phyloP scores from a whole-genome alignment of 768 basidiomycete species.

The Russula sp. region DNA sequence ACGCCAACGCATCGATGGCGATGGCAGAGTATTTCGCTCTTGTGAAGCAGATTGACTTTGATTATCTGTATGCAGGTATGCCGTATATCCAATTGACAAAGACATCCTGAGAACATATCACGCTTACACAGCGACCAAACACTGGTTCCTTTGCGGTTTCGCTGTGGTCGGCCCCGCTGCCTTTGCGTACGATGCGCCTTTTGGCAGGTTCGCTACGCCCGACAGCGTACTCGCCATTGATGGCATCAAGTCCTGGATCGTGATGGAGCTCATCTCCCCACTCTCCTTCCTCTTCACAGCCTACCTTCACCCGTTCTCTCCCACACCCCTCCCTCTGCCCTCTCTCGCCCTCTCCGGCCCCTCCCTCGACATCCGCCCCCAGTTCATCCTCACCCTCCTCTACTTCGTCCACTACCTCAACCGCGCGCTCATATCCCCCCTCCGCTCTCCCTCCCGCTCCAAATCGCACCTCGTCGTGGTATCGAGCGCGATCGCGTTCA shows the following conservation, averaged over 20 bases:
- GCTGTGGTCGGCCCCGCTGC: constrained; percentile 27
- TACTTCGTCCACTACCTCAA: constrained; percentile 78
- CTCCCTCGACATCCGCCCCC: constrained; percentile 14
- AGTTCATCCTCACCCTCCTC: constrained; percentile 42
- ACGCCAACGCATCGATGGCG: neutral
- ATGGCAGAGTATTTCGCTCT: constrained; percentile 5
- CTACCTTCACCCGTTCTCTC: constrained; percentile 41
- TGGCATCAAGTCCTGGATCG: constrained; percentile 56
- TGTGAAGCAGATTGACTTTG: constrained; percentile 11
- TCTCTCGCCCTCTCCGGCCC: constrained; percentile 37
- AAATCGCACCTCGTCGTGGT: constrained; percentile 65
- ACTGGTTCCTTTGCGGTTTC: constrained; percentile 10
- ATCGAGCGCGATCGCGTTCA: constrained; percentile 52
- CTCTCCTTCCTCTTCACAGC: constrained; percentile 44
- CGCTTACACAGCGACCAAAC: constrained; percentile 5
- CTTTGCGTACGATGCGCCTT: constrained; percentile 64
- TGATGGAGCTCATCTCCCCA: constrained; percentile 69
- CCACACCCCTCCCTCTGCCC: constrained; percentile 26
- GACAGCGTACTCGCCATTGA: constrained; percentile 48
- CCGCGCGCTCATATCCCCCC: constrained; percentile 70
- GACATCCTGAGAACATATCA: neutral
- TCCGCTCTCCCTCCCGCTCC: constrained; percentile 74
- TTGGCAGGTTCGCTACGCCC: constrained; percentile 63
- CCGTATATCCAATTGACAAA: neutral
- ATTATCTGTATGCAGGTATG: constrained; percentile 17